Evolutionary conservation across 169 alveolate genomes (phyloP), one percentile per base, ranked within the genome.

Genomic region (Besnoitia besnoiti): DNA sequence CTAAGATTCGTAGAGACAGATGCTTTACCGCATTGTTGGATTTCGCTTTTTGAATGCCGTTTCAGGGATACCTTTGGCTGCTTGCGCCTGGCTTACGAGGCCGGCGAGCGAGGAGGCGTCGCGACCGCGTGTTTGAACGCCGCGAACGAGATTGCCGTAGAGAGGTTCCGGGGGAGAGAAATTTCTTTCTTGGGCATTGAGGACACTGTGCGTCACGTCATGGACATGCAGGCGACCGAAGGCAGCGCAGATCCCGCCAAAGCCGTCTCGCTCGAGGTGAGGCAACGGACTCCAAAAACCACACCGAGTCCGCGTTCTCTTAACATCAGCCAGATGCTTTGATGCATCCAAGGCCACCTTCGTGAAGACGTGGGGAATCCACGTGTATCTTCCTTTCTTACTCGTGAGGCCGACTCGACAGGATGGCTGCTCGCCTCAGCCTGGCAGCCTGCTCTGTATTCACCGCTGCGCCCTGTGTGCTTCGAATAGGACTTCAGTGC

Each of bases 101-200:
- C 96, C 27, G 98, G 98, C 46, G 87, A 90, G 84, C 87, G 88
- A 82, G 98, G 98, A 5, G 98, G 97, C 35, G 94, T 95, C 24
- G 94, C 91, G 46, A 97, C 98, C 0, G 97, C 98, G 16, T 98
- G 96, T 39, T 92, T 97, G 77, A 97, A 96, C 91, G 97, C 97
- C 0, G 97, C 98, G 39, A 97, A 97, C 50, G 98, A 97, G 79
- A 90, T 90, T 77, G 98, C 98, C 10, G 97, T 96, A 59, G 96
- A 94, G 73, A 76, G 94, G 35, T 94, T 97, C 90, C 85, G 96
- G 90, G 88, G 91, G 42, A 91, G 94, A 85, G 85, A 92, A 37
- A 96, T 97, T 46, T 76, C 46, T 37, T 95, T 94, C 88, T 40
- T 88, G 67, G 96, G 95, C n/a, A 95, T 95, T 33, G 85, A 96